These are phyloP conservation scores for Fusarium subtropicale DNA, from an alignment of 2,329 filamentous ascomycete species.

Conservation along the genomic window DNA sequence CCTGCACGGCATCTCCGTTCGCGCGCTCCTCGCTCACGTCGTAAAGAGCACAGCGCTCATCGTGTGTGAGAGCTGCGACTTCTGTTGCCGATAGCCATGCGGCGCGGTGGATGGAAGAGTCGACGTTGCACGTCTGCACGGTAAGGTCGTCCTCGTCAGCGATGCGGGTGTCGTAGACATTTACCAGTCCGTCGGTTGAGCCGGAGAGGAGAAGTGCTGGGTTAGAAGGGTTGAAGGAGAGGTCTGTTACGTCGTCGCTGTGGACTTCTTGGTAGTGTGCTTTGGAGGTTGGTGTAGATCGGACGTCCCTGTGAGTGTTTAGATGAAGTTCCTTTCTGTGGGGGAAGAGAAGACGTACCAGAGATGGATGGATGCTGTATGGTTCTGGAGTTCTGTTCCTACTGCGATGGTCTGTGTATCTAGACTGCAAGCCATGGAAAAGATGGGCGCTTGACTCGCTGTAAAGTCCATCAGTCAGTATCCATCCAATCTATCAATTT, in stretches of 20 bases:
- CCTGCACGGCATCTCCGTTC: slow-evolving; percentile 64
- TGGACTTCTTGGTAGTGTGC: slow-evolving; percentile 73
- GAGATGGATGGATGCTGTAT: slow-evolving; percentile 69
- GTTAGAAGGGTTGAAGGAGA: slow-evolving; percentile 68
- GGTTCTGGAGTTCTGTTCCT: slow-evolving; percentile 77
- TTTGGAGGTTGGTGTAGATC: slow-evolving; percentile 59
- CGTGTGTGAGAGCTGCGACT: slow-evolving; percentile 79
- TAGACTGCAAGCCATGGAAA: slow-evolving; percentile 72
- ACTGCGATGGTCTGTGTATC: slow-evolving; percentile 71
- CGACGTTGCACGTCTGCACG: slow-evolving; percentile 82
- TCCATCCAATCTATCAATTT: not conserved
- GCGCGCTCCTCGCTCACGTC: slow-evolving; percentile 73
- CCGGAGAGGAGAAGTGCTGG: slow-evolving; percentile 76
- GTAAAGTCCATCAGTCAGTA: not conserved
- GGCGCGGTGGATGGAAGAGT: slow-evolving; percentile 78
- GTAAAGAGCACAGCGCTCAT: slow-evolving; percentile 82
- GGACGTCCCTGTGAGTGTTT: slow-evolving; percentile 64
- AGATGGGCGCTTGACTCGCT: slow-evolving; percentile 65
- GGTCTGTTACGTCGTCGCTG: slow-evolving; percentile 74
- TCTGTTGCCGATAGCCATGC: slow-evolving; percentile 74
- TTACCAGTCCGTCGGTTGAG: slow-evolving; percentile 83
- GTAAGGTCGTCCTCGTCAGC: slow-evolving; percentile 82
- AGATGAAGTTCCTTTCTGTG: not conserved
- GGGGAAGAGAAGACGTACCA: slow-evolving; percentile 60
- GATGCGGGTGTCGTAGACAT: slow-evolving; percentile 77